Percentiles rank a stretch among this genome's conserved stretches.
Evolutionary conservation across 257 asterid genomes (phyloP).

Genomic region (Nicotiana tomentosiformis): DNA sequence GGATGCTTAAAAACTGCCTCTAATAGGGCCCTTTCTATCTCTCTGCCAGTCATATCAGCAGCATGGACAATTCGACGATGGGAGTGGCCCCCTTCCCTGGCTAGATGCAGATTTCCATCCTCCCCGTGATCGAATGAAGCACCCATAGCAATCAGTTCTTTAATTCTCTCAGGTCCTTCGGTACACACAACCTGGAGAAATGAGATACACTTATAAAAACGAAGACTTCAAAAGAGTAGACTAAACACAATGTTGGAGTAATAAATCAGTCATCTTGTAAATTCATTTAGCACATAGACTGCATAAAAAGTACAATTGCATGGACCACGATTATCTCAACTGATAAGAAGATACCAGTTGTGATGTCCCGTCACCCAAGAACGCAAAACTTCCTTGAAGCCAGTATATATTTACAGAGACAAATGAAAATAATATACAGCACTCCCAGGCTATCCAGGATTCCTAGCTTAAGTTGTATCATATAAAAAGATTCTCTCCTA

Average conservation of each 20-base stretch:
- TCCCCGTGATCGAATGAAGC: constrained; percentile 98
- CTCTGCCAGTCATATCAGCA: constrained; percentile 98
- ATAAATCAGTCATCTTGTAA: background rate
- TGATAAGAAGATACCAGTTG: background rate
- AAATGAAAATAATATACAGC: background rate
- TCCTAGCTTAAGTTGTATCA: too few species aligned
- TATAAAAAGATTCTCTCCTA: too few species aligned
- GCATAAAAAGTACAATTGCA: background rate
- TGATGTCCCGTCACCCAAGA: background rate
- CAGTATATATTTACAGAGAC: background rate
- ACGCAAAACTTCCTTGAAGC: background rate
- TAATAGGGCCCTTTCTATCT: constrained; percentile 87
- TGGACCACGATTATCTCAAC: background rate
- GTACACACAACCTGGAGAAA: constrained; percentile 85
- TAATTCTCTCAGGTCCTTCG: constrained; percentile 97
- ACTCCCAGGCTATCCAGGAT: too few species aligned
- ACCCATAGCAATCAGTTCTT: constrained; percentile 97
- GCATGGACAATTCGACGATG: constrained; percentile 96
- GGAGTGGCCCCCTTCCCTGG: constrained; percentile 99
- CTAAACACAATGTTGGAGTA: background rate
- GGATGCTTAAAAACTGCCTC: constrained; percentile 85
- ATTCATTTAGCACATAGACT: background rate
- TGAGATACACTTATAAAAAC: background rate
- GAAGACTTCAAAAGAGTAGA: background rate
- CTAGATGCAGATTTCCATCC: constrained; percentile 96